Evolutionary conservation across 106 monocot genomes (phyloP).

Genomic region (Narthecium ossifragum): DNA sequence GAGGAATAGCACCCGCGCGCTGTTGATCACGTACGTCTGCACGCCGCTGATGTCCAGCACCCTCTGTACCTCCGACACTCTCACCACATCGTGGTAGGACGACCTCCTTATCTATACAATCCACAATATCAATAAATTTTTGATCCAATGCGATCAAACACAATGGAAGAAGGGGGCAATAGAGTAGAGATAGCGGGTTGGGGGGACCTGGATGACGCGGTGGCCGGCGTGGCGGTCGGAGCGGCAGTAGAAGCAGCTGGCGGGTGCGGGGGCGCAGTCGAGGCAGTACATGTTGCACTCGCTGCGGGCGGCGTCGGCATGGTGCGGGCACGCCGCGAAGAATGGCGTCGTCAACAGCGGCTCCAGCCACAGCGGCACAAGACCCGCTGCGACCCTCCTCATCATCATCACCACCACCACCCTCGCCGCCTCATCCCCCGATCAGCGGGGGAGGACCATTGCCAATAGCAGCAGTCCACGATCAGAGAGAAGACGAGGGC

Average conservation of each 20-base stretch:
- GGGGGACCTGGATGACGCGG: constrained; percentile 61
- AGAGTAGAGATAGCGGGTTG: neutral
- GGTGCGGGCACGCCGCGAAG: constrained; percentile 6
- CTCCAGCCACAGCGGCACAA: constrained; percentile 20
- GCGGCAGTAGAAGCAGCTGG: constrained; percentile 71
- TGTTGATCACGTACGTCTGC: constrained; percentile 97
- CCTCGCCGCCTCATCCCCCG: neutral
- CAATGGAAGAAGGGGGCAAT: no score
- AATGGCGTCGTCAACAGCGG: constrained; percentile 6
- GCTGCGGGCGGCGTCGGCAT: constrained; percentile 10
- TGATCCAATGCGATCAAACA: neutral
- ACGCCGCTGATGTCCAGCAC: constrained; percentile 63
- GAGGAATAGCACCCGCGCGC: constrained; percentile 75
- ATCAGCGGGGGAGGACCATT: neutral
- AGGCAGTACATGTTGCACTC: constrained; percentile 59
- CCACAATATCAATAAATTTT: no score
- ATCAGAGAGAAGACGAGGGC: constrained; percentile 2
- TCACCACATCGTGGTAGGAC: constrained; percentile 87
- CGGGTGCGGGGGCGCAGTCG: constrained; percentile 29
- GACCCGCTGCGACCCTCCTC: constrained; percentile 20
- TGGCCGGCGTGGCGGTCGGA: constrained; percentile 47
- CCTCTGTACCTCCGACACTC: constrained; percentile 64
- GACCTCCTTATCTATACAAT: constrained; percentile 65
- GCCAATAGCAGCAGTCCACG: neutral
- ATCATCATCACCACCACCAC: constrained; percentile 11